These are phyloP conservation scores for Entomortierella lignicola DNA, from an alignment of 192 early-diverging fungal species.

Conservation along the genomic window DNA sequence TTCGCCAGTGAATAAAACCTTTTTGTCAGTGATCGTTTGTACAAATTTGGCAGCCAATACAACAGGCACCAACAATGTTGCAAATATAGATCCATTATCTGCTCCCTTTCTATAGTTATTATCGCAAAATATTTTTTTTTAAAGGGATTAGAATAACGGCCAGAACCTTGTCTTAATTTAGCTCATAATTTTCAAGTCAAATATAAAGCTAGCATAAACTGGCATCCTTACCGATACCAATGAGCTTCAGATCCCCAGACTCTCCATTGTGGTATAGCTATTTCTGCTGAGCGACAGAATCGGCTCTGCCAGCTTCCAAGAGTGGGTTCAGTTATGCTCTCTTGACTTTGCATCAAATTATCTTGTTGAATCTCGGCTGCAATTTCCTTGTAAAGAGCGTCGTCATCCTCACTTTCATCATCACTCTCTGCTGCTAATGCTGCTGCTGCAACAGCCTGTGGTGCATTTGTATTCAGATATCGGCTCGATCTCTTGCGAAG, in stretches of 20 bases:
- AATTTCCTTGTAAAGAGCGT: conserved; percentile 14
- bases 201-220: not conserved
- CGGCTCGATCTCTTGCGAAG: conserved; percentile 41
- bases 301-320: conserved; percentile 31
- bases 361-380: conserved; percentile 37
- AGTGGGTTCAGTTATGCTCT: conserved; percentile 5
- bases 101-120: conserved; percentile 59
- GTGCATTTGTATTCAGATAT: conserved; percentile 24
- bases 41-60: conserved; percentile 63
- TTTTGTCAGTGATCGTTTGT: conserved; percentile 49
- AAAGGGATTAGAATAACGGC: not conserved
- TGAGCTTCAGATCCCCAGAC: conserved; percentile 51
- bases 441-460: conserved; percentile 7
- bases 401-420: conserved; percentile 46
- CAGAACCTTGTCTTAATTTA: not conserved
- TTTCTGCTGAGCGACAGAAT: conserved; percentile 25
- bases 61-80: conserved; percentile 62
- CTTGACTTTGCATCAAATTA: conserved; percentile 12
- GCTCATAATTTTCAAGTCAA: no score
- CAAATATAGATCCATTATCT: conserved; percentile 68
- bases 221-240: conserved; percentile 41
- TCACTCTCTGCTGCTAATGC: conserved; percentile 34
- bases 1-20: conserved; percentile 27
- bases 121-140: no score
- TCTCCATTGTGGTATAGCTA: conserved; percentile 45